These are phyloP conservation scores for Exophiala dermatitidis DNA, from an alignment of 2,329 filamentous ascomycete species.

Conservation along the genomic window DNA sequence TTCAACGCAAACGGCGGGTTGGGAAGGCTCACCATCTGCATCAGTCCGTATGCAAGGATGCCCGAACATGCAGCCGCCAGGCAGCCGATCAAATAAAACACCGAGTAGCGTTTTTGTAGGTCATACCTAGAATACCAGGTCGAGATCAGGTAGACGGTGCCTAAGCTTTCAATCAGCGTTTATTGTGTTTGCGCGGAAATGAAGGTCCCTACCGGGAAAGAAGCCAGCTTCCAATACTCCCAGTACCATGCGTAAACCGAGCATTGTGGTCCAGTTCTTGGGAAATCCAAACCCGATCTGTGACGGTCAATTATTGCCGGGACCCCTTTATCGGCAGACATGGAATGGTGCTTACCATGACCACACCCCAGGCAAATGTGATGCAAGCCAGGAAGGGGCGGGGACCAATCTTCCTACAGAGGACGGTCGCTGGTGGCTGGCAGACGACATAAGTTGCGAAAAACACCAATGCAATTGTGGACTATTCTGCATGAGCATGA, in stretches of 20 bases:
- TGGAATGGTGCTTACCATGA: conserved; percentile 31
- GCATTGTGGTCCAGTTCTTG: conserved; percentile 27
- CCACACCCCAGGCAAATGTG: conserved; percentile 36
- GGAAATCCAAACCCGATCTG: conserved; percentile 28
- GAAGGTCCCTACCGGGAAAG: conserved; percentile 50
- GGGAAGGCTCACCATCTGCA: conserved; percentile 29
- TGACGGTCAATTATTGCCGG: neutral
- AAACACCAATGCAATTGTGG: conserved; percentile 49
- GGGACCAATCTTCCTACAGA: conserved; percentile 57
- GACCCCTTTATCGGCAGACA: neutral
- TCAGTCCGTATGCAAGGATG: conserved; percentile 40
- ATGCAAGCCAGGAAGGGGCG: conserved; percentile 29
- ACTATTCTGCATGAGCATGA: neutral
- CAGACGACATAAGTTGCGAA: conserved; percentile 66
- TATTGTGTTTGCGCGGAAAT: neutral
- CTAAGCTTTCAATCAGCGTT: neutral
- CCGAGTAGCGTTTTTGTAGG: conserved; percentile 35
- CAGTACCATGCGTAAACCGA: conserved; percentile 40
- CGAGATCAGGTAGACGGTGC: conserved; percentile 59
- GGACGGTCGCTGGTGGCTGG: conserved; percentile 61
- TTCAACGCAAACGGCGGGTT: neutral
- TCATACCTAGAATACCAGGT: conserved; percentile 28
- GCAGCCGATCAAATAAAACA: conserved; percentile 46
- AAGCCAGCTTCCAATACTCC: conserved; percentile 60
- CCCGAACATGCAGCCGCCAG: conserved; percentile 44